These are phyloP conservation scores for Nothopassalora personata DNA, from an alignment of 2,329 filamentous ascomycete genomes.

Conservation along the genomic window DNA sequence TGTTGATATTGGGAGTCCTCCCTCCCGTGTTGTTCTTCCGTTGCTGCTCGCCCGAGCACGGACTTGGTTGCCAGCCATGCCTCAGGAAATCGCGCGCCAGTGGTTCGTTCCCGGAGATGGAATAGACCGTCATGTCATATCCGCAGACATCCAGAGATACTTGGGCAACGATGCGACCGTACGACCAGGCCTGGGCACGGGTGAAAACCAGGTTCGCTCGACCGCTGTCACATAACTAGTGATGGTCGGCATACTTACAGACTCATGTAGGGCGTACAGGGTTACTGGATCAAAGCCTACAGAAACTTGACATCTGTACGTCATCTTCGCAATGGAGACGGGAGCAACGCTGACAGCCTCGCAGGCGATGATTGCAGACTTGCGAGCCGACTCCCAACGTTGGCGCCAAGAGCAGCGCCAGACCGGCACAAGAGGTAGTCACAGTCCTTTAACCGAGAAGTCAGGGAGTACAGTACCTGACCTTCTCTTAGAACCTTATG, in stretches of 20 bases:
- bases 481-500: slow-evolving; percentile 27
- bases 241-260: slow-evolving; percentile 17
- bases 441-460: slow-evolving; percentile 34
- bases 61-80: slow-evolving; percentile 22
- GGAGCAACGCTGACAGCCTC: slow-evolving; percentile 8
- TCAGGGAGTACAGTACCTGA: slow-evolving; percentile 39
- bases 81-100: slow-evolving; percentile 37
- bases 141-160: slow-evolving; percentile 49
- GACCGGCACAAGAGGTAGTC: slow-evolving; percentile 44
- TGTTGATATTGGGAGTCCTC: neutral
- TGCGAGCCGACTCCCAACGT: slow-evolving; percentile 44
- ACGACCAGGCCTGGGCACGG: slow-evolving; percentile 42
- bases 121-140: slow-evolving; percentile 49
- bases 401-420: slow-evolving; percentile 38
- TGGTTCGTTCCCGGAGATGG: slow-evolving; percentile 48
- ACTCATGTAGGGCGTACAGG: slow-evolving; percentile 36
- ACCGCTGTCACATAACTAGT: slow-evolving; percentile 9
- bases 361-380: slow-evolving; percentile 48
- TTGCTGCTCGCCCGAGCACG: neutral
- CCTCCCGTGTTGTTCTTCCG: neutral
- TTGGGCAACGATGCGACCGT: slow-evolving; percentile 48
- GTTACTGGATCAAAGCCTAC: slow-evolving; percentile 50
- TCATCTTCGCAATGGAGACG: neutral
- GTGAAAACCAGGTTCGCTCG: slow-evolving; percentile 40
- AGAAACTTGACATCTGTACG: slow-evolving; percentile 47